A percentile compares a stretch with the other conserved stretches of the same genome.
These are phyloP conservation scores for Trametopsis cervina DNA, from an alignment of 768 basidiomycete genomes.

Conservation along the genomic window DNA sequence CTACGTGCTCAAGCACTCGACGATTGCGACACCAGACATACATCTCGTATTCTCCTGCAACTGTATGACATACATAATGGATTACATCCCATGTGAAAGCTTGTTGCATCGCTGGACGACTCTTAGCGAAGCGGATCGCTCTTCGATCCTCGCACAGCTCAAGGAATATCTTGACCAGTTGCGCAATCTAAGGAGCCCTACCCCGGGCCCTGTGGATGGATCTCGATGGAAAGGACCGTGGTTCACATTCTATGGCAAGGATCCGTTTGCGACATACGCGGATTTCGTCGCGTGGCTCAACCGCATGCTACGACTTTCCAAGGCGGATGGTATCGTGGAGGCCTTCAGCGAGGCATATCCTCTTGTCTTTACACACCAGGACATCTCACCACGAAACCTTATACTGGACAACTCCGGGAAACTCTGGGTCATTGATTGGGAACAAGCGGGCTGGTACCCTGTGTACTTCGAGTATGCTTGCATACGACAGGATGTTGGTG, in stretches of 20 bases:
- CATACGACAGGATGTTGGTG: not conserved
- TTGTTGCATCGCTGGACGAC: not conserved
- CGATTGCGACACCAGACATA: not conserved
- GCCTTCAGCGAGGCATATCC: not conserved
- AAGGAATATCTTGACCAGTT: not conserved
- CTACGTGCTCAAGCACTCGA: not conserved
- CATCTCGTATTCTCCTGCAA: not conserved
- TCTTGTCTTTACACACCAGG: not conserved
- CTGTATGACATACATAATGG: not conserved
- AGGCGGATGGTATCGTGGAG: not conserved
- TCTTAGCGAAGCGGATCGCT: not conserved
- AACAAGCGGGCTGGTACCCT: not conserved
- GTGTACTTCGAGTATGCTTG: not conserved
- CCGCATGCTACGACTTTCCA: not conserved
- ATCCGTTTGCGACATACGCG: not conserved
- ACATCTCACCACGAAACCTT: not conserved
- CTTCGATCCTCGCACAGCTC: not conserved
- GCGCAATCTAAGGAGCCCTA: not conserved
- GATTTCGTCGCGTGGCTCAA: not conserved
- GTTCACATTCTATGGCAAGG: not conserved
- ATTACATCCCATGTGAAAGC: not conserved
- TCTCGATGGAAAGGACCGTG: not conserved
- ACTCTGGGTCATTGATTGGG: slow-evolving; percentile 1
- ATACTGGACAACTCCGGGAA: not conserved
- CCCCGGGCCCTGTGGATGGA: not conserved